Percentiles rank a stretch among this genome's conserved stretches.
Conservation (phyloP, 257 asterid species). For the Nicotiana tomentosiformis region DNA sequence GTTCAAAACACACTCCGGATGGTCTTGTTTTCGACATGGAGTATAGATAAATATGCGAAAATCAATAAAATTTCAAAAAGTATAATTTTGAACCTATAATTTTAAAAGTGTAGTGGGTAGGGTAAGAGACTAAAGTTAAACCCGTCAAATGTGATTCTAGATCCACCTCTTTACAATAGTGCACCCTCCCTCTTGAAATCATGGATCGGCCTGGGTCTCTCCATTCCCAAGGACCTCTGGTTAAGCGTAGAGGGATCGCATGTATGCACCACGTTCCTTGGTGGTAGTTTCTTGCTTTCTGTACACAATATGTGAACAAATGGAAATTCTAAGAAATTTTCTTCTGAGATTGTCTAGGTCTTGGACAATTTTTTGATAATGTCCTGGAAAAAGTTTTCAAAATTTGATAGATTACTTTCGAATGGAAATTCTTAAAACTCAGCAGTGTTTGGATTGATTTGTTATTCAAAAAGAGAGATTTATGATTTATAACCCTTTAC, state of each 20-base stretch:
- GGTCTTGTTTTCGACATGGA: too few species aligned
- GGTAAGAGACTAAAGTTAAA: too few species aligned
- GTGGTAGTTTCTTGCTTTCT: neutral
- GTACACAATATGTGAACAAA: neutral
- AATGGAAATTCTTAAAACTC: neutral
- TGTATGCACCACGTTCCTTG: neutral
- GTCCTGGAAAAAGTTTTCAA: neutral
- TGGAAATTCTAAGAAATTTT: neutral
- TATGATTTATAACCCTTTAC: neutral
- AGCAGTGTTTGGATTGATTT: neutral
- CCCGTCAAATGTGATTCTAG: too few species aligned
- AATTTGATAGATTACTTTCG: neutral
- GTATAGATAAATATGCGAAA: too few species aligned
- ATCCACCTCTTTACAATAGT: too few species aligned
- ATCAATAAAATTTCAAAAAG: too few species aligned
- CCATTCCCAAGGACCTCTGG: neutral
- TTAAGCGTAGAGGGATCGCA: neutral
- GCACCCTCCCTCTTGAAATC: too few species aligned
- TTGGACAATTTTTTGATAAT: neutral
- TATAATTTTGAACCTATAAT: too few species aligned
- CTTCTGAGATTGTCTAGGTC: neutral
- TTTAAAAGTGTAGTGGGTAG: too few species aligned
- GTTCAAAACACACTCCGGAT: too few species aligned
- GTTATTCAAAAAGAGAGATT: neutral
- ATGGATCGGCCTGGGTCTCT: neutral